Evolutionary conservation across 495 filamentous ascomycete species (phyloP), one percentile per base, ranked within the genome.

Genomic region (Mycothermus thermophilus): DNA sequence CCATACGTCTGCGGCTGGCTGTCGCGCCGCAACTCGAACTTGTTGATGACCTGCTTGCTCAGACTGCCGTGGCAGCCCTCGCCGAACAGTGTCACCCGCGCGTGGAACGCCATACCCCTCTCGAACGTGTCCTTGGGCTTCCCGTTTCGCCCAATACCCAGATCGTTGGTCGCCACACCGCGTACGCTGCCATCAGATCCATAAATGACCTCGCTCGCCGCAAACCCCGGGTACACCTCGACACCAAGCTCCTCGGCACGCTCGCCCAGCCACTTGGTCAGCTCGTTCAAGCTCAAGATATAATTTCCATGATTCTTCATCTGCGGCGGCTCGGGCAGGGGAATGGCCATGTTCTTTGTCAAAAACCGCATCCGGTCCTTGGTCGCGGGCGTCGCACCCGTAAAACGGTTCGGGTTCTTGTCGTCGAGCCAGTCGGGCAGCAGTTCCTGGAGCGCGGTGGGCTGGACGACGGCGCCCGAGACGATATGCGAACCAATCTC

Each of bases 251-350:
- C 90, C 60, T 96, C 92, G 3, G 90, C 90, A 14, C 90, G 71
- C 53, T 96, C 90, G 11, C 80, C 83, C 10, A 99, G 63, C 90
- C 90, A 99, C 54, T 88, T 93, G 22, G 77, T 79, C 41, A 96
- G 75, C 52, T 96, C 80, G 52, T 87, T 95, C 48, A 99, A 58
- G 52, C 84, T 93, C 45, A 99, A 69, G 39, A 99, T 99, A 54
- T 90, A 95, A 55, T 99, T 99, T 14, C 90, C 90, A 47, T 93
- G 71, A 55, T 99, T 99, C 58, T 93, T 72, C 92, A 99, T 96
- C 64, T 96, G 90, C 18, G 90, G 92, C 14, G 90, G 92, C 5
- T 77, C 69, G 3, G 90, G 90, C 26, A 95, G 69, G 8, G 81
- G 80, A 42, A 87, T 73, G 0, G 84, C 66, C 17, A 66, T 67